Evolutionary conservation across 306 rosid species (phyloP).

Genomic region (Fagus sylvatica): DNA sequence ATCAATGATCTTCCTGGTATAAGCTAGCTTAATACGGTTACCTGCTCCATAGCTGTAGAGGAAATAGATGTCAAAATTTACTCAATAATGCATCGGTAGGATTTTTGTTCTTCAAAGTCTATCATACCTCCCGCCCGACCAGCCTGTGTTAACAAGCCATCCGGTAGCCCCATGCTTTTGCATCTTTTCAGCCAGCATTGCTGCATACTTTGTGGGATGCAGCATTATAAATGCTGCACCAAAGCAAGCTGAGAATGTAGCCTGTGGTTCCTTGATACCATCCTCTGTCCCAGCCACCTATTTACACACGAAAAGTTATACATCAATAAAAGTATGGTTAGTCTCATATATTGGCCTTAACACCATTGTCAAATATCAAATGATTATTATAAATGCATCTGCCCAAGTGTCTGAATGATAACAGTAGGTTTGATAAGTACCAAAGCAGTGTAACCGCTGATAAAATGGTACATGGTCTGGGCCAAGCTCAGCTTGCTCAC

Average conservation of each 20-base stretch:
- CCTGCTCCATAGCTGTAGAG: constrained; percentile 72
- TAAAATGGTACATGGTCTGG: constrained; percentile 95
- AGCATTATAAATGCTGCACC: constrained; percentile 95
- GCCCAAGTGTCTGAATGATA: neutral
- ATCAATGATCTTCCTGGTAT: constrained; percentile 82
- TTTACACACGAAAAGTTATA: neutral
- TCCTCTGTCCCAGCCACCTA: constrained; percentile 96
- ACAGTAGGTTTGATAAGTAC: constrained; percentile 36
- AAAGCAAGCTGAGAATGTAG: constrained; percentile 94
- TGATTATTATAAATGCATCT: neutral
- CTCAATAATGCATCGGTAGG: neutral
- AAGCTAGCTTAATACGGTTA: constrained; percentile 68
- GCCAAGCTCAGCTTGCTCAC: constrained; percentile 84
- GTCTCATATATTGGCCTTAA: neutral
- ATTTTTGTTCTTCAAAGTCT: neutral
- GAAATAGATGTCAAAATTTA: neutral
- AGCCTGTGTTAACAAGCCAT: constrained; percentile 97
- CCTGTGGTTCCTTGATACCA: constrained; percentile 90
- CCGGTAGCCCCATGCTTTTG: constrained; percentile 80
- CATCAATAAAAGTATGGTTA: neutral
- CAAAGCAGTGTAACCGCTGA: constrained; percentile 94
- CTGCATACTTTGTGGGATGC: constrained; percentile 88
- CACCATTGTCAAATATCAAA: neutral
- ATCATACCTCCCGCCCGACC: constrained; percentile 86
- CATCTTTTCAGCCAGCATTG: constrained; percentile 96